Percentiles rank a stretch among this genome's conserved stretches.
Conservation (phyloP, 2,329 filamentous ascomycete genomes). For the Diaporthe sp. region DNA sequence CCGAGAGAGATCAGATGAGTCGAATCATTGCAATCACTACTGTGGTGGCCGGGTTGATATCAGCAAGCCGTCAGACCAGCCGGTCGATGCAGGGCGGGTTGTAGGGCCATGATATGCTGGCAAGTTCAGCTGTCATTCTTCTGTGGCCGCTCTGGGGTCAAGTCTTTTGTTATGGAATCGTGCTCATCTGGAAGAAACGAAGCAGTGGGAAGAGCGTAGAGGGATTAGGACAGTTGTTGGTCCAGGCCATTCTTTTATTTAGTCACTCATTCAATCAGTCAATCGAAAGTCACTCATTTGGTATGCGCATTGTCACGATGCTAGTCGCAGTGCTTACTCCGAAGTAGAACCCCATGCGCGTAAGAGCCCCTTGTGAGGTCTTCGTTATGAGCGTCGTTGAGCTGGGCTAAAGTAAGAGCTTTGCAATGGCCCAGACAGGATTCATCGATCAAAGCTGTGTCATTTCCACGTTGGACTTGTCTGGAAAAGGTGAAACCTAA, state of each 20-base stretch:
- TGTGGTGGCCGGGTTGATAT: conserved; percentile 1
- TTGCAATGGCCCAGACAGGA: not conserved
- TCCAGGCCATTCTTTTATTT: conserved; percentile 13
- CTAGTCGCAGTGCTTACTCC: not conserved
- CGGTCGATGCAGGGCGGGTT: not conserved
- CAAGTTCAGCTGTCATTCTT: conserved; percentile 18
- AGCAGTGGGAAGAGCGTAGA: not conserved
- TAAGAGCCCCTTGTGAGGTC: no score
- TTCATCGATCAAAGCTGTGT: not conserved
- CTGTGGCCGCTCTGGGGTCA: conserved; percentile 19
- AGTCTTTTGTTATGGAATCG: conserved; percentile 30
- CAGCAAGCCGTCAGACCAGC: conserved; percentile 7
- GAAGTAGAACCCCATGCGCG: not conserved
- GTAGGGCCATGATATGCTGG: conserved; percentile 14
- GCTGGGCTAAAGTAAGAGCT: not conserved
- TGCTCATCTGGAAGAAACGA: conserved; percentile 20
- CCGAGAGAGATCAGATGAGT: not conserved
- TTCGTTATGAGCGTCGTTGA: not conserved
- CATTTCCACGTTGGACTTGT: not conserved
- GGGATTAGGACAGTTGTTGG: conserved; percentile 4
- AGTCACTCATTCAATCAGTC: conserved; percentile 25
- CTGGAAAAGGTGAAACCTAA: no score
- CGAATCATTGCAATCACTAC: not conserved
- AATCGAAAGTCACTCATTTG: conserved; percentile 25
- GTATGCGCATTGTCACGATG: not conserved